Evolutionary conservation across 2,329 filamentous ascomycete species (phyloP), one percentile per base, ranked within the genome.

Genomic region (Helotiales sp.): DNA sequence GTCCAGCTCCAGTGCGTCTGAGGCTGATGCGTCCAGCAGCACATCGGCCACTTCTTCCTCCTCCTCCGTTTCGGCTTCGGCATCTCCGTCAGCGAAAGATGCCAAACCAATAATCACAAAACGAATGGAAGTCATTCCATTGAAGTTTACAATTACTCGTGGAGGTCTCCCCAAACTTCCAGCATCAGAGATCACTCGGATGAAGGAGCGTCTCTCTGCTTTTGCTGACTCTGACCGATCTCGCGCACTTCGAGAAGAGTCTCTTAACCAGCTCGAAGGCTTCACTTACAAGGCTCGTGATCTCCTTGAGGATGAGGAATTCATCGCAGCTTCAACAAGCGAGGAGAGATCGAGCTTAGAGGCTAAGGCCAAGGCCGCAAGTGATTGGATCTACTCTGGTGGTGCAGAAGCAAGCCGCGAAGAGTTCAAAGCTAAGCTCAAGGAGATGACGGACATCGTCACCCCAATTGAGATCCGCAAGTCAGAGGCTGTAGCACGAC

Each of bases 341-440:
- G 84, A 86, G 22, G 87, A 93, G 76, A 87, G 93, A 55, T 78
- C 84, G 6, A 80, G 81, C n/a, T 84, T 98, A 13, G 86, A 91
- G 73, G 82, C 88, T 68, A 89, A 89, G 75, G 85, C 93, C 45
- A 85, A 86, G 68, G 86, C 87, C 58, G 86, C 89, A 24, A 91
- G 92, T 73, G 93, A 97, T 11, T 99, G 96, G 95, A 88, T 99
- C 67, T 96, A 97, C 77, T 92, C 87, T 17, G 93, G 94, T 55
- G 93, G 95, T 64, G 85, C 86, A 17, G 89, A 93, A 58, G 94
- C 96, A 4, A 84, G 87, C 40, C 89, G 89, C 66, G 88, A 92
- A 2, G 88, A 90, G 57, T 86, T 99, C 74, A 92, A 90, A 78
- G 85, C 87, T 64, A 93, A 90, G 77, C 86, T 96, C 59, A 90